Conservation (phyloP, 306 rosid species). For the Fragaria iinumae region DNA sequence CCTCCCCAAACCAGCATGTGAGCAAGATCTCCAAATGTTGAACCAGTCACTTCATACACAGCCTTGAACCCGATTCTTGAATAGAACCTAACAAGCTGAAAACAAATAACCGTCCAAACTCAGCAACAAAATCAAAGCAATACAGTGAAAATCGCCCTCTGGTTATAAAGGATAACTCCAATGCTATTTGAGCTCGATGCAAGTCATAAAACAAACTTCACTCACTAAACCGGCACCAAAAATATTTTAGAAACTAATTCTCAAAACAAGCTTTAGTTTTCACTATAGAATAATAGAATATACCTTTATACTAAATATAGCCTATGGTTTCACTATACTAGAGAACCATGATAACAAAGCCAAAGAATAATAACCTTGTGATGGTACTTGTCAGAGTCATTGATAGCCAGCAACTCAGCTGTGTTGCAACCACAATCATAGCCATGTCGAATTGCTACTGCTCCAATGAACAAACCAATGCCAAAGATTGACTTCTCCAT, state of each 20-base stretch:
- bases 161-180: not conserved
- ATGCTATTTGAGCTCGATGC: not conserved
- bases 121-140: not conserved
- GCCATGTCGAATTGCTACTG: conserved; percentile 75
- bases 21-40: conserved; percentile 49
- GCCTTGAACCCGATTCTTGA: conserved; percentile 72
- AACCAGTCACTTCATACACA: conserved; percentile 67
- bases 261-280: not conserved
- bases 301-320: not conserved
- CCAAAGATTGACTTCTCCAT: conserved; percentile 93
- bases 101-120: not conserved
- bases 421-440: conserved; percentile 63
- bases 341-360: not conserved
- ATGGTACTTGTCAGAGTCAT: conserved; percentile 78
- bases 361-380: conserved; percentile 52
- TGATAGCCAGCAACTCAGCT: conserved; percentile 80
- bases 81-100: conserved; percentile 80
- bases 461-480: conserved; percentile 85
- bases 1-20: conserved; percentile 96
- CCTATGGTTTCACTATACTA: not conserved
- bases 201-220: not conserved
- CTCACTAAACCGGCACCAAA: not conserved
- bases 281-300: no score
- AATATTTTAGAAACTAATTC: not conserved
- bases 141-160: not conserved